Evolutionary conservation across 1,284 basidiomycete species (phyloP), one percentile per base, ranked within the genome.

Genomic region (Cryptococcus jaspeensis): DNA sequence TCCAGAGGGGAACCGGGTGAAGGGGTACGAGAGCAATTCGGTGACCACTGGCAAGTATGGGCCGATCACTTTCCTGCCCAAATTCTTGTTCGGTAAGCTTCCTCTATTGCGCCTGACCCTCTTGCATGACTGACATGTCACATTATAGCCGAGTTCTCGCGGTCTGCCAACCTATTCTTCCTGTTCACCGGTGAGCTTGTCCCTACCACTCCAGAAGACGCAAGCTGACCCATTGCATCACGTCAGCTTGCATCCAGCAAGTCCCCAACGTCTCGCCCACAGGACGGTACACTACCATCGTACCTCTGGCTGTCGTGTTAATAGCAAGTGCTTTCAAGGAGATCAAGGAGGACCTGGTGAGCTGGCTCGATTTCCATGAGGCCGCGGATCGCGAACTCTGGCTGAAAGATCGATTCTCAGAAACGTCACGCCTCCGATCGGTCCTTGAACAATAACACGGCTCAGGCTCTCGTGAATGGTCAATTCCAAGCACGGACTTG

Each of bases 111-210:
- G 2, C 37, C 5, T 50, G 20, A 18, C 5, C 11, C 6, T 16
- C 12, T 13, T 23, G 9, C 28, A 50, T 55, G 25, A 45, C 12
- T 13, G 28, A 16, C 16, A 50, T 59, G 50, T 59, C 16, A 36
- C 22, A 13, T 18, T 16, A 1, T 52, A 73, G 73, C 72, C 56
- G 70, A 69, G 50, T 65, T 64, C 54, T 61, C 80, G 88, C 95
- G 96, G 84, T 98, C 97, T 73, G 96, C 96, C 67, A 99, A 99
- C 76, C 61, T 99, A 60, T 99, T 99, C 82, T 99, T 99, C 84
- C 82, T 99, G 59, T 99, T 99, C 81, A 99, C 95, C 38, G 77
- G 76, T 75, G 49, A 35, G 15, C 20, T 42, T 37, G n/a, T 32
- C 9, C 28, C 28, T 32, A 32, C 28, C 11, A 0, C 32, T 18